Evolutionary conservation across 257 asterid species (phyloP).

Genomic region (Solanum gracilifrons): DNA sequence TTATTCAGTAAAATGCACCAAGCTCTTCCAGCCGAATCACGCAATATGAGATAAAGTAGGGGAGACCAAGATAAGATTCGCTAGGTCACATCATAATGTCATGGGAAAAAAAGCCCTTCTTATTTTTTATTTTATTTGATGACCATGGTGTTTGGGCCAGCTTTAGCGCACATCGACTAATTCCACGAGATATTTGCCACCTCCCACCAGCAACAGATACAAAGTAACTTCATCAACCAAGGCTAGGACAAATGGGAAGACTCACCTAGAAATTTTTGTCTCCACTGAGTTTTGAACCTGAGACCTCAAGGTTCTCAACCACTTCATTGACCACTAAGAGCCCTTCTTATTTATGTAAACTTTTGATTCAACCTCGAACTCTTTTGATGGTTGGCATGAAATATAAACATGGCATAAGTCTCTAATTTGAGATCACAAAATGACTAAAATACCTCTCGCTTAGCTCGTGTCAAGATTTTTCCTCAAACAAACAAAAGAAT

Average conservation of each 20-base stretch:
- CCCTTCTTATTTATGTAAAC: background rate
- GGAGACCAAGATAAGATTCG: background rate
- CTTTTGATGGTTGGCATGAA: background rate
- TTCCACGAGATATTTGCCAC: background rate
- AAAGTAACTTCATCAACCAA: background rate
- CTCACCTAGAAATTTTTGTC: background rate
- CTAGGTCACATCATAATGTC: background rate
- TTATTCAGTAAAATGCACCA: background rate
- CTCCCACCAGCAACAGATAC: background rate
- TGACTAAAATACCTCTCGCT: background rate
- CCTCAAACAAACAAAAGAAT: background rate
- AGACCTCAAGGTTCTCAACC: background rate
- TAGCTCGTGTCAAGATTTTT: background rate
- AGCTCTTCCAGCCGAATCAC: background rate
- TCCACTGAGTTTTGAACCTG: background rate
- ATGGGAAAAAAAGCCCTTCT: background rate
- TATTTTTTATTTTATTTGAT: background rate
- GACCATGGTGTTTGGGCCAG: background rate
- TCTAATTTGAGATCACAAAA: background rate
- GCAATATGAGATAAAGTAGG: background rate
- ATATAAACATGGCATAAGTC: background rate
- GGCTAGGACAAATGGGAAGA: background rate
- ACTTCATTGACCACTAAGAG: background rate
- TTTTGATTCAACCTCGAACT: background rate
- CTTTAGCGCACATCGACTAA: background rate